Conservation (phyloP, 2,329 filamentous ascomycete genomes). For the Pestalotiopsis sp. region DNA sequence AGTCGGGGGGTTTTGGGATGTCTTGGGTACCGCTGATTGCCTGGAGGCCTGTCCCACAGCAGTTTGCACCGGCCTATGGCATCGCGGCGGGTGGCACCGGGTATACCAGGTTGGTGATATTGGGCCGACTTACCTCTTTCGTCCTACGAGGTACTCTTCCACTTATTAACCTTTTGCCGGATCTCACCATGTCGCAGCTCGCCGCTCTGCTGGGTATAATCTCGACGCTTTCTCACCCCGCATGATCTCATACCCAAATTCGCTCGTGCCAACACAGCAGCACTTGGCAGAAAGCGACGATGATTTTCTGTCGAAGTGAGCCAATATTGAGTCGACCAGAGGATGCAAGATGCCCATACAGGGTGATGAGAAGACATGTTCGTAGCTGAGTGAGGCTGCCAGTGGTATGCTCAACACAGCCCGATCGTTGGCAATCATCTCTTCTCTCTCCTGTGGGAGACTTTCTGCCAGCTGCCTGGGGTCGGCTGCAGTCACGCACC, state of each 20-base stretch:
- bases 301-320: background rate
- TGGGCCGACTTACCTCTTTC: slow-evolving; percentile 1
- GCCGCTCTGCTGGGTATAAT: background rate
- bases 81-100: background rate
- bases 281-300: background rate
- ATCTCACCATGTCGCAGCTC: background rate
- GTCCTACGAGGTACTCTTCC: background rate
- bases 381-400: background rate
- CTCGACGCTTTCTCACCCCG: background rate
- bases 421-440: background rate
- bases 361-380: background rate
- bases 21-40: background rate
- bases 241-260: slow-evolving; percentile 1
- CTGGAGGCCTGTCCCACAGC: background rate
- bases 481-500: background rate
- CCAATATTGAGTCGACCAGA: background rate
- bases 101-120: background rate
- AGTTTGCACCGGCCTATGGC: background rate
- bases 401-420: background rate
- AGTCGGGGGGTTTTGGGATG: background rate
- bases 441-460: background rate
- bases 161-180: background rate
- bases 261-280: background rate
- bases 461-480: background rate
- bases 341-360: background rate